A percentile compares a stretch with the other conserved stretches of the same genome.
Conservation (phyloP, 768 basidiomycete genomes). For the Auricularia cornea region DNA sequence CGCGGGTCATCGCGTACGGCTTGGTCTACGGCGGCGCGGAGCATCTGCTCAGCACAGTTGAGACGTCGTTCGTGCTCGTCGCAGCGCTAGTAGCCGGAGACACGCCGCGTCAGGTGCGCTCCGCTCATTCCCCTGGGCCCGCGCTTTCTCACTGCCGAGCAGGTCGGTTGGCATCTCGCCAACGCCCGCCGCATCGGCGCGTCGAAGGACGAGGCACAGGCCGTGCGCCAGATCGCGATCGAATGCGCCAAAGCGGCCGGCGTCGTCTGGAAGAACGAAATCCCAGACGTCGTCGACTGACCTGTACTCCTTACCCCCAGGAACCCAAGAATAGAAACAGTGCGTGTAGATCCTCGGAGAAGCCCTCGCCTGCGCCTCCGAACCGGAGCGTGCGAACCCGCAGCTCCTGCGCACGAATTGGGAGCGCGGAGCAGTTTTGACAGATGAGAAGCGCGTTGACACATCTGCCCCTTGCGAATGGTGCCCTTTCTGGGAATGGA, state of each 20-base stretch:
- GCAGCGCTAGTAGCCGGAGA: constrained; percentile 54
- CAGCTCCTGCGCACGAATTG: no score
- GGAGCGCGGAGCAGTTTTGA: no score
- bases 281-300: constrained; percentile 32
- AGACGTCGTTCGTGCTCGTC: constrained; percentile 55
- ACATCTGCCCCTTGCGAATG: no score
- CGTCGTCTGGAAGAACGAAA: constrained; percentile 40
- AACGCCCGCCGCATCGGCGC: constrained; percentile 48
- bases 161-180: constrained; percentile 50
- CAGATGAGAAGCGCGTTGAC: no score
- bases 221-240: constrained; percentile 49
- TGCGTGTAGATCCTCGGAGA: no score
- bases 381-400: no score
- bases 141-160: background rate
- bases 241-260: constrained; percentile 42
- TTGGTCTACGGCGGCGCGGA: constrained; percentile 41
- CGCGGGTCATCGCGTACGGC: constrained; percentile 48
- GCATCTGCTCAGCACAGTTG: constrained; percentile 36
- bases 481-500: no score
- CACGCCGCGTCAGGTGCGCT: constrained; percentile 43
- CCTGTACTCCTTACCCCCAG: no score
- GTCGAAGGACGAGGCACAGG: constrained; percentile 40
- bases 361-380: no score
- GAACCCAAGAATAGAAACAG: no score
- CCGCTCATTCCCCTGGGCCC: background rate